phyloP scores from a whole-genome alignment of 352 stramenopile genomes.

The Globisporangium alternatum region DNA sequence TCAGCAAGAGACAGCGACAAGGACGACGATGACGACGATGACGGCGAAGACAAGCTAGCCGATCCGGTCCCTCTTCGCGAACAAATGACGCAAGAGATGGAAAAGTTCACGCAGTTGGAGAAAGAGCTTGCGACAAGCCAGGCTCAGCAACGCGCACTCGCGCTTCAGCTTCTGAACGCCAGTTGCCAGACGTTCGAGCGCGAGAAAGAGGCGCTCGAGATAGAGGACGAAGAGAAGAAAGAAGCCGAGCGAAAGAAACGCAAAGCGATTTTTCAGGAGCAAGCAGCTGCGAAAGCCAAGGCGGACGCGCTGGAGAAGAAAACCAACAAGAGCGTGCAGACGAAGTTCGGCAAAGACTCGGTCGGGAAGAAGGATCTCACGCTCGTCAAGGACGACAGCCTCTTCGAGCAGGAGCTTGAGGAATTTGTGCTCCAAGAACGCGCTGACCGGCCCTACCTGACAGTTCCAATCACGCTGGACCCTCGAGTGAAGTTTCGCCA shows the following conservation, averaged over 20 bases:
- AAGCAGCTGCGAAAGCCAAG: conserved; percentile 46
- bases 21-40: conserved; percentile 9
- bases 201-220: conserved; percentile 44
- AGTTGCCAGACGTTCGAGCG: conserved; percentile 53
- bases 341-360: conserved; percentile 43
- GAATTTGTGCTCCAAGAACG: conserved; percentile 43
- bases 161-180: conserved; percentile 62
- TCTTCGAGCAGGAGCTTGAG: conserved; percentile 51
- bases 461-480: conserved; percentile 36
- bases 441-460: conserved; percentile 49
- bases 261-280: conserved; percentile 40
- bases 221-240: conserved; percentile 49
- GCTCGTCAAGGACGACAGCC: conserved; percentile 49
- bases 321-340: conserved; percentile 24
- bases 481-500: conserved; percentile 33
- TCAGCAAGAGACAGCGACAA: neutral
- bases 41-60: conserved; percentile 23
- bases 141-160: conserved; percentile 40
- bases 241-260: conserved; percentile 41
- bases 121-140: conserved; percentile 31
- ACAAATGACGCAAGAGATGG: conserved; percentile 39
- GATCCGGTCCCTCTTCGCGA: conserved; percentile 47
- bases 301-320: conserved; percentile 35
- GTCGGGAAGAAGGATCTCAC: conserved; percentile 56
- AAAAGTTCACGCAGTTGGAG: conserved; percentile 27